Evolutionary conservation across 192 early-diverging fungal species (phyloP).

Genomic region (Coemansia erecta): DNA sequence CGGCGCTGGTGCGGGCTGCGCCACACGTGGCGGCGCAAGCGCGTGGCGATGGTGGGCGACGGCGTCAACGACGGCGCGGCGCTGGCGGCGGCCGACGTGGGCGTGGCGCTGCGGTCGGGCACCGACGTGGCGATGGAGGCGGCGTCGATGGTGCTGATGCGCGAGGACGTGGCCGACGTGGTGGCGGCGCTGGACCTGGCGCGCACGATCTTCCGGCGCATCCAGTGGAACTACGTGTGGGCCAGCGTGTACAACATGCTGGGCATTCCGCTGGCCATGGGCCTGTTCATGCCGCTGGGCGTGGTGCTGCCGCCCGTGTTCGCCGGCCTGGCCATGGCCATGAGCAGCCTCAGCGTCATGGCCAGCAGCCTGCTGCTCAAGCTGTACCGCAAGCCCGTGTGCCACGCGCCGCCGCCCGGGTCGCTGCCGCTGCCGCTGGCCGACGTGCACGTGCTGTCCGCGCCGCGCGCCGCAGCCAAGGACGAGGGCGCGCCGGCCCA

Average conservation of each 20-base stretch:
- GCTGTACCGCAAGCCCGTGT: constrained; percentile 55
- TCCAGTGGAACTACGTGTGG: constrained; percentile 86
- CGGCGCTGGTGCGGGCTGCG: constrained; percentile 4
- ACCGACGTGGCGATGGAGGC: constrained; percentile 97
- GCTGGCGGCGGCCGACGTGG: constrained; percentile 79
- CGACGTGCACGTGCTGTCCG: constrained; percentile 32
- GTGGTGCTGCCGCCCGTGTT: constrained; percentile 85
- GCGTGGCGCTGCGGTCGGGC: constrained; percentile 84
- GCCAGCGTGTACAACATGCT: constrained; percentile 87
- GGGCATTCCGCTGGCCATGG: constrained; percentile 94
- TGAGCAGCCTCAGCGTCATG: constrained; percentile 90
- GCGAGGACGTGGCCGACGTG: constrained; percentile 80
- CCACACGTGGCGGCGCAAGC: constrained; percentile 13
- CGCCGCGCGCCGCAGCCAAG: constrained; percentile 13
- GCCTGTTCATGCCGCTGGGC: constrained; percentile 82
- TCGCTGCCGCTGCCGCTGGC: constrained; percentile 17
- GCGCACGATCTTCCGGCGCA: constrained; percentile 79
- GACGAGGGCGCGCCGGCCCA: background rate
- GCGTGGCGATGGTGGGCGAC: constrained; percentile 91
- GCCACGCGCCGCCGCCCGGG: constrained; percentile 23
- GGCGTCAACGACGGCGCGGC: constrained; percentile 96
- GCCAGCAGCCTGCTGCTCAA: constrained; percentile 83
- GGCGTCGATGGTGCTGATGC: constrained; percentile 90
- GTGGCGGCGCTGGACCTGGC: constrained; percentile 84
- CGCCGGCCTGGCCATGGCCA: constrained; percentile 92